Evolutionary conservation across 2,329 filamentous ascomycete genomes (phyloP), one percentile per base, ranked within the genome.

Genomic region (Anisogramma anomala): DNA sequence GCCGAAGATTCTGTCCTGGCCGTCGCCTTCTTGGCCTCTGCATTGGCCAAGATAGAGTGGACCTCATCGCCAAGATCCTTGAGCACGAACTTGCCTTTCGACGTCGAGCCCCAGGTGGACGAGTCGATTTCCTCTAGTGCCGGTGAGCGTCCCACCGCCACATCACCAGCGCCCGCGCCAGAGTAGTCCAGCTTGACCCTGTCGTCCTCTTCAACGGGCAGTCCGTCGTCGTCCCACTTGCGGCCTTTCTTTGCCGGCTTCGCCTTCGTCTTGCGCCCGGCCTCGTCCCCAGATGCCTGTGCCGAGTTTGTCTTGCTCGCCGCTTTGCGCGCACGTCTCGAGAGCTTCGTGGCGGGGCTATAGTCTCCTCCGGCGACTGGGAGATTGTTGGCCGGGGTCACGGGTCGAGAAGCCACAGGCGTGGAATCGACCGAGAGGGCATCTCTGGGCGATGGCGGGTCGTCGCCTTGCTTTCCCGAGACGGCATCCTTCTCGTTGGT

Each of bases 61-160:
- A 98, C 86, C 62, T 98, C 87, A 50, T 94, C 86, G 47, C 88
- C 89, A 6, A 98, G 65, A 54, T 98, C 91, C 55, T 84, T 94
- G 49, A 98, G 67, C 36, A 96, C 81, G 54, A 96, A 98, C 56
- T 95, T 84, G 38, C 91, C 91, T 63, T 89, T 88, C 39, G 84
- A 94, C 55, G 77, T 81, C 26, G 74, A 84, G 26, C 91, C 91
- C 86, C 87, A 95, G 1, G 84, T 79, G 10, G 80, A 77, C 37
- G 83, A 73, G 48, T 86, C 79, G 23, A 95, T 78, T 31, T 77
- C 74, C 53, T 93, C 84, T 3, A 93, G 63, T 8, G 73, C 72
- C 17, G 75, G 69, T 13, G 71, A 67, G 36, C 74, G 70, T 28
- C 65, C 69, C 15, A 58, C 58, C 1, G 60, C 60, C 39, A 74